Percentiles rank a stretch among this genome's conserved stretches.
Evolutionary conservation across 2,329 filamentous ascomycete species (phyloP).

Genomic region (Aureobasidium sp.): DNA sequence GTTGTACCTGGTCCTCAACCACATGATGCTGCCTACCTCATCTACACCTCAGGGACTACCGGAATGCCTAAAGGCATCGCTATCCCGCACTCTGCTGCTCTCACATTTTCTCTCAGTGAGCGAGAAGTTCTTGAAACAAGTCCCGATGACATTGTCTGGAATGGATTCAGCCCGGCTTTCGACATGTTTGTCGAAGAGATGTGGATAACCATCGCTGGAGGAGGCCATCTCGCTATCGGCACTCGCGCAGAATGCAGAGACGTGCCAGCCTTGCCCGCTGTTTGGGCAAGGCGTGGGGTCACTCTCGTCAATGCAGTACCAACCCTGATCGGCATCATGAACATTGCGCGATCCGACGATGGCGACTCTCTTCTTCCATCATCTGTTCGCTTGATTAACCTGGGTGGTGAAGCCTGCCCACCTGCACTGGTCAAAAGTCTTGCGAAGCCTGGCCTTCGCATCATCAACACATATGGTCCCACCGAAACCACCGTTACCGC

Average conservation of each 20-base stretch:
- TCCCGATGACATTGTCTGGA: background rate
- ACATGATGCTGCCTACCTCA: constrained; percentile 1
- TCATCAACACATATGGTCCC: constrained; percentile 2
- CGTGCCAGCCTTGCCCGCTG: background rate
- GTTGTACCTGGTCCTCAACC: background rate
- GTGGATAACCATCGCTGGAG: constrained; percentile 1
- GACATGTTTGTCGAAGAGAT: constrained; percentile 8
- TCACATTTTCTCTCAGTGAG: background rate
- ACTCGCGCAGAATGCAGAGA: constrained; percentile 1
- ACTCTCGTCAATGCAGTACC: background rate
- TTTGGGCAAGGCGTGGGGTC: background rate
- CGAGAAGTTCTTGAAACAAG: constrained; percentile 1
- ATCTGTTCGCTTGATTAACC: background rate
- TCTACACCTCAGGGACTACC: constrained; percentile 84
- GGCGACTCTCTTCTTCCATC: background rate
- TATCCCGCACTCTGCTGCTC: background rate
- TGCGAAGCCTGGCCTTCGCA: background rate
- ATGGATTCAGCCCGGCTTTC: background rate
- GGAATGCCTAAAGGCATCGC: constrained; percentile 67
- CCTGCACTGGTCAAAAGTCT: background rate
- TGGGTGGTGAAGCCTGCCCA: background rate
- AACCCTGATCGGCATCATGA: background rate
- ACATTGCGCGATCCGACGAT: background rate
- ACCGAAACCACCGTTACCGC: background rate
- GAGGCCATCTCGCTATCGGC: background rate